These are phyloP conservation scores for Stemphylium vesicarium DNA, from an alignment of 2,329 filamentous ascomycete species.

Conservation along the genomic window DNA sequence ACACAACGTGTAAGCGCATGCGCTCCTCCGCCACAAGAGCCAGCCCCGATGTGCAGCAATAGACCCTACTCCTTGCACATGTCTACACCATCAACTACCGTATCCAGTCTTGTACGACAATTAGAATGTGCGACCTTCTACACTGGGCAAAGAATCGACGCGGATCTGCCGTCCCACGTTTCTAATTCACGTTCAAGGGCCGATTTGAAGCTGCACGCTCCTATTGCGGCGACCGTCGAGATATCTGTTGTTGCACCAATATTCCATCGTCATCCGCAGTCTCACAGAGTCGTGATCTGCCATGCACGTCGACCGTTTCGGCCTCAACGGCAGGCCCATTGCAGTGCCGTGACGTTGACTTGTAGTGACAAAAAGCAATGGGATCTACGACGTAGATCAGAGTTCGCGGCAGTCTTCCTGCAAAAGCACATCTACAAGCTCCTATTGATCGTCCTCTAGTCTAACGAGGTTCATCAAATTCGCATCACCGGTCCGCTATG, in stretches of 20 bases:
- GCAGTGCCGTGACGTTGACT: background rate
- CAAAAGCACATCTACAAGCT: background rate
- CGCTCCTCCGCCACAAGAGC: too few relatives aligned
- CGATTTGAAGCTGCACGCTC: background rate
- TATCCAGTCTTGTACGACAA: background rate
- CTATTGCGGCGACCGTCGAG: background rate
- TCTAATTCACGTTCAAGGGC: conserved; percentile 1
- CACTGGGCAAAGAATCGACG: conserved; percentile 5
- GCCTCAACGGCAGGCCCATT: background rate
- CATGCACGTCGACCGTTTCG: background rate
- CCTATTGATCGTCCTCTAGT: background rate
- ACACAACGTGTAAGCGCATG: background rate
- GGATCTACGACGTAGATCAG: background rate
- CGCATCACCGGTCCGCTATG: too few relatives aligned
- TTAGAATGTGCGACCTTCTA: conserved; percentile 8
- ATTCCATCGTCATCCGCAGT: conserved; percentile 2
- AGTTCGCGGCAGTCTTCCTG: background rate
- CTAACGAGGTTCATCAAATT: too few relatives aligned
- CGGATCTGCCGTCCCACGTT: conserved; percentile 15
- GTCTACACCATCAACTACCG: background rate
- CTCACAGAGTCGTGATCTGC: background rate
- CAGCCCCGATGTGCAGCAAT: background rate
- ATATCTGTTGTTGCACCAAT: conserved; percentile 14
- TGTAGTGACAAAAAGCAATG: background rate
- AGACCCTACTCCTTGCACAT: background rate